These are phyloP conservation scores for Neurospora sp. DNA, from an alignment of 495 filamentous ascomycete species.

Conservation along the genomic window DNA sequence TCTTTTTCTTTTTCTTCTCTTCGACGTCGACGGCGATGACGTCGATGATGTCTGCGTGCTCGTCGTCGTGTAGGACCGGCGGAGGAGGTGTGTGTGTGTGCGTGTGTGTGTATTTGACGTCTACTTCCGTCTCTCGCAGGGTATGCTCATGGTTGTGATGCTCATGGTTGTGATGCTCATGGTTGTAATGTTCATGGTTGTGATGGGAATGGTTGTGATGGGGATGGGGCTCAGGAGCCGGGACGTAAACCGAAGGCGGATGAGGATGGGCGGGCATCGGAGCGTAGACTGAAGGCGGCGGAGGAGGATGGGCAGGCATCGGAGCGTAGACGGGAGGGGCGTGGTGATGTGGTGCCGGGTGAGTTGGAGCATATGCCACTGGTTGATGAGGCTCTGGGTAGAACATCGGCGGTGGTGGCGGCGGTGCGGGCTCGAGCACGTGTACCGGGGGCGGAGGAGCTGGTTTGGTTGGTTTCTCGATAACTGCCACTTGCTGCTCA, in stretches of 20 bases:
- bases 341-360: neutral
- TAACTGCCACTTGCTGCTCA: neutral
- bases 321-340: neutral
- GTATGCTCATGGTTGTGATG: neutral
- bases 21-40: conserved; percentile 44
- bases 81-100: neutral
- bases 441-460: neutral
- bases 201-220: conserved; percentile 14
- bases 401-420: neutral
- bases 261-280: conserved; percentile 1
- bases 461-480: neutral
- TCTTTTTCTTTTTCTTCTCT: conserved; percentile 7
- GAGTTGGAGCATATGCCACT: neutral
- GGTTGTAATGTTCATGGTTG: conserved; percentile 9
- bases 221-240: conserved; percentile 9
- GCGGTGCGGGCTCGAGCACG: neutral
- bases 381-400: neutral
- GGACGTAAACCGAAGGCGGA: conserved; percentile 15
- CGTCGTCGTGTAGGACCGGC: conserved; percentile 12
- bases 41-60: conserved; percentile 32
- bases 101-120: neutral
- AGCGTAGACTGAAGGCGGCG: conserved; percentile 13
- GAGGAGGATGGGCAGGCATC: conserved; percentile 4
- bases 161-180: neutral
- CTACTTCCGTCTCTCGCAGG: neutral